A percentile compares a stretch with the other conserved stretches of the same genome.
Conservation (phyloP, 352 stramenopile species). For the Phytophthora megakarya region DNA sequence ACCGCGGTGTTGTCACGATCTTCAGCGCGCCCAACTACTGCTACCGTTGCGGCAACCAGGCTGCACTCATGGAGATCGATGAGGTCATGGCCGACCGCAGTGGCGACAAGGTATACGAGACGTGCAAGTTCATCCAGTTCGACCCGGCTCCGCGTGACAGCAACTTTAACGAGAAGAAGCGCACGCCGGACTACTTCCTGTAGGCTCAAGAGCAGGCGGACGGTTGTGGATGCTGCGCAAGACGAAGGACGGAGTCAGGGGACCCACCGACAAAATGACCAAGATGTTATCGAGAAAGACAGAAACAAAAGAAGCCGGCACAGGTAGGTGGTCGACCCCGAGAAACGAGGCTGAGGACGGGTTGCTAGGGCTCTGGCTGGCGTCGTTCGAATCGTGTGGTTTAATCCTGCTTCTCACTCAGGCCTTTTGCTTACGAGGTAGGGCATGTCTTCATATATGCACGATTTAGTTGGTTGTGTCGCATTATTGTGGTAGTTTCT, state of each 20-base stretch:
- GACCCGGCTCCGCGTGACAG: slow-evolving; percentile 90
- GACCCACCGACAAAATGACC: slow-evolving; percentile 2
- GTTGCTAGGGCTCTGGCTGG: slow-evolving; percentile 10
- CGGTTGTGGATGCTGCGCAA: slow-evolving; percentile 8
- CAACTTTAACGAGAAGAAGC: slow-evolving; percentile 93
- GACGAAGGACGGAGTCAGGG: neutral
- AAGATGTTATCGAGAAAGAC: slow-evolving; percentile 23
- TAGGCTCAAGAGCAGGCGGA: slow-evolving; percentile 41
- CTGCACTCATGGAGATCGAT: slow-evolving; percentile 95
- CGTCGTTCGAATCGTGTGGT: slow-evolving; percentile 22
- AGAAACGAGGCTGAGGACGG: slow-evolving; percentile 16
- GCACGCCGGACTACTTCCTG: slow-evolving; percentile 93
- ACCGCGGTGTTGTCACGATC: slow-evolving; percentile 92
- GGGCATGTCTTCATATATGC: slow-evolving; percentile 46
- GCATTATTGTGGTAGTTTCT: slow-evolving; percentile 24
- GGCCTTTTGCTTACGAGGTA: slow-evolving; percentile 23
- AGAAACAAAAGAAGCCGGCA: slow-evolving; percentile 27
- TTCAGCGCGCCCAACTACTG: slow-evolving; percentile 95
- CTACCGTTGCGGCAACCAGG: slow-evolving; percentile 96
- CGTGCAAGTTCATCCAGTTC: slow-evolving; percentile 94
- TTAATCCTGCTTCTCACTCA: slow-evolving; percentile 24
- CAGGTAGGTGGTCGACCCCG: slow-evolving; percentile 18
- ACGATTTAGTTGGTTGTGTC: slow-evolving; percentile 40
- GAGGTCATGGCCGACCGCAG: slow-evolving; percentile 89
- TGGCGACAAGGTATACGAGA: slow-evolving; percentile 91